Evolutionary conservation across 2,329 filamentous ascomycete genomes (phyloP).

Genomic region (Calonectria hawksworthii): DNA sequence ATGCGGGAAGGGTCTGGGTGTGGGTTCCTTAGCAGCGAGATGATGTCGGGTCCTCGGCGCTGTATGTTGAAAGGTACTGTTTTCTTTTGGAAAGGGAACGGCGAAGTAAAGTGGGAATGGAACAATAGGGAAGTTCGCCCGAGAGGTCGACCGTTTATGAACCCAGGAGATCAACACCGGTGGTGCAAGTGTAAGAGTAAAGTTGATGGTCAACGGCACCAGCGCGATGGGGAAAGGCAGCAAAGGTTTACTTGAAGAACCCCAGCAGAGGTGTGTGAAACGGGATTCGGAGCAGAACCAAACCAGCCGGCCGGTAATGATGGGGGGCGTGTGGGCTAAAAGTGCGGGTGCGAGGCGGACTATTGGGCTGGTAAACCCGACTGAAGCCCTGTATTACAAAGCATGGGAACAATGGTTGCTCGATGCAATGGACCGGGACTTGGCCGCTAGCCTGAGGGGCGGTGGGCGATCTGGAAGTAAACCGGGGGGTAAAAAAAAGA

Average conservation of each 20-base stretch:
- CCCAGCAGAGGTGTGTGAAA: slow-evolving; percentile 11
- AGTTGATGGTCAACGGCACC: background rate
- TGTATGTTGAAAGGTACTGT: background rate
- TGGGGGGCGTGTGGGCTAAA: slow-evolving; percentile 20
- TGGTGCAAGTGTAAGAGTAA: slow-evolving; percentile 12
- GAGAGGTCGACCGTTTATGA: background rate
- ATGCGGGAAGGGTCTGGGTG: background rate
- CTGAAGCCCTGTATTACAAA: slow-evolving; percentile 27
- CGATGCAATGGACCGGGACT: background rate
- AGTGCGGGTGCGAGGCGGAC: slow-evolving; percentile 13
- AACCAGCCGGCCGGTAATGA: slow-evolving; percentile 19
- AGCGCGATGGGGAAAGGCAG: slow-evolving; percentile 2
- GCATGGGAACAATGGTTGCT: background rate
- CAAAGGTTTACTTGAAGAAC: slow-evolving; percentile 14
- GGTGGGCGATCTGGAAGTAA: background rate
- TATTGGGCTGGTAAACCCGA: slow-evolving; percentile 7
- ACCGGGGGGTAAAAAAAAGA: slow-evolving; percentile 8
- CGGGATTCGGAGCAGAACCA: slow-evolving; percentile 18
- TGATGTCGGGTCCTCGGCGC: background rate
- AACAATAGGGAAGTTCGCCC: background rate
- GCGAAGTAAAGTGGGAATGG: background rate
- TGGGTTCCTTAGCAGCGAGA: slow-evolving; percentile 6
- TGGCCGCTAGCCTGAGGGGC: slow-evolving; percentile 1
- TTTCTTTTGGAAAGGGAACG: background rate
- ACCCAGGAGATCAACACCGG: background rate